Evolutionary conservation across 805 yeast species (phyloP).

Genomic region (Scheffersomyces stipitis): DNA sequence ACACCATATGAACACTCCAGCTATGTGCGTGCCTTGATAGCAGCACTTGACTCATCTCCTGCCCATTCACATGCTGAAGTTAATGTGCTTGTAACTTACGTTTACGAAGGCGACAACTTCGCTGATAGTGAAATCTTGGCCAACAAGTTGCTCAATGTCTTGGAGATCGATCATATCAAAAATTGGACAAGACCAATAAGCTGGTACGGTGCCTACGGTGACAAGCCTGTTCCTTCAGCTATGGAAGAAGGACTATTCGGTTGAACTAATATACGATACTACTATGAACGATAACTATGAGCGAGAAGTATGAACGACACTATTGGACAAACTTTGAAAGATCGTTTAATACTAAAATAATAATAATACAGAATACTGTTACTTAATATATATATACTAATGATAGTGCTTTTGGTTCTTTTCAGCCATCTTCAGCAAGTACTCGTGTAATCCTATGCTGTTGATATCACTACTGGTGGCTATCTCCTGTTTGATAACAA

Average conservation of each 20-base stretch:
- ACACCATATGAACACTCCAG: slow-evolving; percentile 10
- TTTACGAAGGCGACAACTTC: slow-evolving; percentile 89
- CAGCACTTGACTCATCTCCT: slow-evolving; percentile 4
- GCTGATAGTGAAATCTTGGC: slow-evolving; percentile 64
- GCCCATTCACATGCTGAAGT: slow-evolving; percentile 15
- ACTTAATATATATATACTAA: too few relatives aligned
- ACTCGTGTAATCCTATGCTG: background rate
- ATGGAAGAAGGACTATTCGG: slow-evolving; percentile 78
- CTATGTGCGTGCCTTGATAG: slow-evolving; percentile 12
- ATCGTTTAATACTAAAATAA: too few relatives aligned
- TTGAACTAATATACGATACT: too few relatives aligned
- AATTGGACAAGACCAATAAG: slow-evolving; percentile 62
- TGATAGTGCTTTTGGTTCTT: too few relatives aligned
- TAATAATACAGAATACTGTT: too few relatives aligned
- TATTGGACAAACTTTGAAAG: too few relatives aligned
- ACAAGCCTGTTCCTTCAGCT: slow-evolving; percentile 61
- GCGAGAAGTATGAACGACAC: too few relatives aligned
- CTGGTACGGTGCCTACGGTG: slow-evolving; percentile 87
- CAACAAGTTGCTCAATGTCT: slow-evolving; percentile 25
- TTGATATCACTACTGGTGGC: background rate
- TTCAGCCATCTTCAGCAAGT: background rate
- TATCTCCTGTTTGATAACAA: background rate
- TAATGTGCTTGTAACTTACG: slow-evolving; percentile 55
- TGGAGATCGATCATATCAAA: slow-evolving; percentile 13
- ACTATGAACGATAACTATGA: too few relatives aligned